Percentiles rank a stretch among this genome's conserved stretches.
These are phyloP conservation scores for Solanum chmielewskii DNA, from an alignment of 257 asterid species.

Conservation along the genomic window DNA sequence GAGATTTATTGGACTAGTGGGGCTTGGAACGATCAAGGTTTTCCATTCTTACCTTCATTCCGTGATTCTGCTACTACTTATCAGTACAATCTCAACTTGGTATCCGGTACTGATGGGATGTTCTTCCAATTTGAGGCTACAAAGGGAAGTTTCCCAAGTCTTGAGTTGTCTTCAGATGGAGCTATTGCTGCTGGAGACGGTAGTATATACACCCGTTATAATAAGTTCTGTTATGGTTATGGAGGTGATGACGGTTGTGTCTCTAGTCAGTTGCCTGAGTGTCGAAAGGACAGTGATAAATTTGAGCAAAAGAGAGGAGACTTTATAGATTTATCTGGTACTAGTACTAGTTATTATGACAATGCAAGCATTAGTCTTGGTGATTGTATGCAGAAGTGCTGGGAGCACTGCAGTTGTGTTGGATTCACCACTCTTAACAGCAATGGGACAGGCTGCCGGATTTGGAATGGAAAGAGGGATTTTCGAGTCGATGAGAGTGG, in stretches of 20 bases:
- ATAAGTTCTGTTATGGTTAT: background rate
- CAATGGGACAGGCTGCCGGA: background rate
- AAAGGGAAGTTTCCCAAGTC: background rate
- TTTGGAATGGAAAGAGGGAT: background rate
- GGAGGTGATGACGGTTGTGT: conserved; percentile 8
- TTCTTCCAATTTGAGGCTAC: background rate
- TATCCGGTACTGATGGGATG: background rate
- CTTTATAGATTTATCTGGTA: background rate
- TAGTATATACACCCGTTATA: background rate
- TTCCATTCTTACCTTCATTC: background rate
- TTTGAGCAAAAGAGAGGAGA: background rate
- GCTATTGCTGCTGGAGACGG: background rate
- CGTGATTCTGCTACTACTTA: background rate
- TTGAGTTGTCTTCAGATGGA: background rate
- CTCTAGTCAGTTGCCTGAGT: conserved; percentile 3
- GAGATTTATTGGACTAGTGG: background rate
- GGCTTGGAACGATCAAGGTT: background rate
- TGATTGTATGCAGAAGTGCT: background rate
- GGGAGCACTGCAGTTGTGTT: background rate
- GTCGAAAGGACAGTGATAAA: background rate
- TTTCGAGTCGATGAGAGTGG: background rate
- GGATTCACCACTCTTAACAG: background rate
- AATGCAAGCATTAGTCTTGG: background rate
- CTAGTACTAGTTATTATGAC: background rate
- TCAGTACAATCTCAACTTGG: background rate